These are phyloP conservation scores for Phytophthora boehmeriae DNA, from an alignment of 352 stramenopile species.

Conservation along the genomic window DNA sequence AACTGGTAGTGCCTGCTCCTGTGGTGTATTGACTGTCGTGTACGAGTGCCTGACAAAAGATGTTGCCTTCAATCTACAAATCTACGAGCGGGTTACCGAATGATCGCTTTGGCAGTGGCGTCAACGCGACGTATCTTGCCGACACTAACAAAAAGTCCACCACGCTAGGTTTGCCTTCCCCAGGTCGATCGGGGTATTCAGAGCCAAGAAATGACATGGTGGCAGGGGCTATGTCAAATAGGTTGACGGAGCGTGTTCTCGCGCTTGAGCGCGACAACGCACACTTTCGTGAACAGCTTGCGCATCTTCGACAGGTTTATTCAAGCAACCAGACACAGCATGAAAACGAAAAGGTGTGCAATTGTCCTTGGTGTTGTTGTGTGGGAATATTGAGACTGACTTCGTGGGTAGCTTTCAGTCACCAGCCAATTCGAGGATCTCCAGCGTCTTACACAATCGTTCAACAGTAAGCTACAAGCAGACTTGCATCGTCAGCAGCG, in stretches of 20 bases:
- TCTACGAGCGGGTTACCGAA: slow-evolving; percentile 23
- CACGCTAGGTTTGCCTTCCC: slow-evolving; percentile 2
- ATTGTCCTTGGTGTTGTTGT: background rate
- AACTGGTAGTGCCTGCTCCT: background rate
- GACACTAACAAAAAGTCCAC: slow-evolving; percentile 20
- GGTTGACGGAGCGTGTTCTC: slow-evolving; percentile 33
- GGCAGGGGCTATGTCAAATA: slow-evolving; percentile 3
- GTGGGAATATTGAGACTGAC: slow-evolving; percentile 10
- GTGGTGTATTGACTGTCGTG: slow-evolving; percentile 3
- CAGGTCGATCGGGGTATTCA: slow-evolving; percentile 11
- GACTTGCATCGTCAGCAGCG: slow-evolving; percentile 58
- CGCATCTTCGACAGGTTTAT: slow-evolving; percentile 54
- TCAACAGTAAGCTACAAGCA: slow-evolving; percentile 65
- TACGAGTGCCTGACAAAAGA: slow-evolving; percentile 13
- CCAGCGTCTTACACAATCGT: slow-evolving; percentile 51
- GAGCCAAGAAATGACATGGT: slow-evolving; percentile 2
- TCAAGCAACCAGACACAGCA: slow-evolving; percentile 66
- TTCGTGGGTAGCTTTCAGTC: slow-evolving; percentile 15
- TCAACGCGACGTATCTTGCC: slow-evolving; percentile 5
- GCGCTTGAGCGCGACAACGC: slow-evolving; percentile 68
- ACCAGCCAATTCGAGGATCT: slow-evolving; percentile 53
- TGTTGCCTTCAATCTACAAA: slow-evolving; percentile 62
- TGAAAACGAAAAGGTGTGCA: slow-evolving; percentile 57
- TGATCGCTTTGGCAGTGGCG: slow-evolving; percentile 15
- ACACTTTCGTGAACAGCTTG: slow-evolving; percentile 54